Evolutionary conservation across 495 filamentous ascomycete genomes (phyloP).

Genomic region (Hyaloscypha finlandica): DNA sequence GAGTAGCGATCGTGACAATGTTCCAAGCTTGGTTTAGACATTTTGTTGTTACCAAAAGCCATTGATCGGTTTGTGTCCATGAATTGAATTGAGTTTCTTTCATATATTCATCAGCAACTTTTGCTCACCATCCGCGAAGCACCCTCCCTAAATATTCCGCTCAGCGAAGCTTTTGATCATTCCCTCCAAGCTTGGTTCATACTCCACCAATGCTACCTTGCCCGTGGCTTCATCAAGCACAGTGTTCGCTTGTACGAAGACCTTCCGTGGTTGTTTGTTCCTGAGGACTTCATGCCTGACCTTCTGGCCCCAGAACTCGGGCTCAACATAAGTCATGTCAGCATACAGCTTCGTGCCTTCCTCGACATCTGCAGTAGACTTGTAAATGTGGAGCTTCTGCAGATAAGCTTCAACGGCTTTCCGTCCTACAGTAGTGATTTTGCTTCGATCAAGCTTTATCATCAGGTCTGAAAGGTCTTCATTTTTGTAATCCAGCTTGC

Average conservation of each 20-base stretch:
- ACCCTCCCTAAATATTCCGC: constrained; percentile 53
- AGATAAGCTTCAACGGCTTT: constrained; percentile 87
- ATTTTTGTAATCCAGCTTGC: constrained; percentile 70
- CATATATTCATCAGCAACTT: not conserved
- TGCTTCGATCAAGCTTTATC: constrained; percentile 77
- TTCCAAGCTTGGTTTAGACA: no score
- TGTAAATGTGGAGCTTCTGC: constrained; percentile 90
- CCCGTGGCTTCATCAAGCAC: constrained; percentile 56
- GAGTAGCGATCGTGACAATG: no score
- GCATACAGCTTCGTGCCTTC: constrained; percentile 75
- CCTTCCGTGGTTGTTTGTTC: constrained; percentile 90
- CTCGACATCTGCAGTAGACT: constrained; percentile 83
- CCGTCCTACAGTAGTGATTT: constrained; percentile 66
- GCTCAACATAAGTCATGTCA: constrained; percentile 76
- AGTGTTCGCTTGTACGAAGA: constrained; percentile 96
- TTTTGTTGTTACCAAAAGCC: no score
- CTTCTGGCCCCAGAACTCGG: constrained; percentile 75
- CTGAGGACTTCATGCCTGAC: constrained; percentile 77
- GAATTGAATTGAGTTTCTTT: not conserved
- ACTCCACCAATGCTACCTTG: constrained; percentile 80
- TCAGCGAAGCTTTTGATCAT: constrained; percentile 92
- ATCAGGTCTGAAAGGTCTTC: constrained; percentile 79
- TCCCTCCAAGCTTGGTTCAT: constrained; percentile 81
- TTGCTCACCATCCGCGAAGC: not conserved
- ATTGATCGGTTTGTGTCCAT: no score